Evolutionary conservation across 495 filamentous ascomycete genomes (phyloP).

Genomic region (Oleoguttula mirabilis): DNA sequence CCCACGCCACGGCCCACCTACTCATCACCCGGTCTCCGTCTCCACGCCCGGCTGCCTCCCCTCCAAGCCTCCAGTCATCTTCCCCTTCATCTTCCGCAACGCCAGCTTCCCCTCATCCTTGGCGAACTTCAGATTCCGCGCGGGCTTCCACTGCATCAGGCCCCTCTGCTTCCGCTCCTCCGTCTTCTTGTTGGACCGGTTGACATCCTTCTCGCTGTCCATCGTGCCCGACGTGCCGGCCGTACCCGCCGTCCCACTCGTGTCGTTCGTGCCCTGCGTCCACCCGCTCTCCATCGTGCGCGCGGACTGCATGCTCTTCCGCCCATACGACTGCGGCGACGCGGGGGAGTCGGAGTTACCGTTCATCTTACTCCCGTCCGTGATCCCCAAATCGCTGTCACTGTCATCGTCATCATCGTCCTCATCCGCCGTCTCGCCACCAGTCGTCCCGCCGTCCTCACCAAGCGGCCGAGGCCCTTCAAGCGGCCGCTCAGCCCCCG

Average conservation of each 20-base stretch:
- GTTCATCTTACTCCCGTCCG: constrained; percentile 31
- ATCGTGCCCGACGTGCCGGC: neutral
- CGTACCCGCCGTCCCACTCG: constrained; percentile 1
- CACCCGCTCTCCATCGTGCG: constrained; percentile 14
- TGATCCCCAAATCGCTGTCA: constrained; percentile 35
- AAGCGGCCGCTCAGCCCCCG: constrained; percentile 42
- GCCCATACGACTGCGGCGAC: too few species aligned
- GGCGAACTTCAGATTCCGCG: constrained; percentile 56
- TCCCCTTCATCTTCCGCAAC: constrained; percentile 40
- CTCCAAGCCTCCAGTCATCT: constrained; percentile 41
- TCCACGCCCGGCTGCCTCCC: constrained; percentile 60
- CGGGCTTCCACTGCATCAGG: constrained; percentile 66
- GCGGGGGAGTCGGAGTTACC: constrained; percentile 8
- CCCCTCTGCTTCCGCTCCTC: constrained; percentile 59
- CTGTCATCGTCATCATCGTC: constrained; percentile 32
- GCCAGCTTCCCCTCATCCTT: constrained; percentile 58
- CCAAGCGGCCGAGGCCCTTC: too few species aligned
- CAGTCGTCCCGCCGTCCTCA: constrained; percentile 30
- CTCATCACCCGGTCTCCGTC: constrained; percentile 33
- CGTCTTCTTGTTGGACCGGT: constrained; percentile 46
- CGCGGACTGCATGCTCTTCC: constrained; percentile 12
- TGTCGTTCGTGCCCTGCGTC: constrained; percentile 12
- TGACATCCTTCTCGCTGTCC: constrained; percentile 14
- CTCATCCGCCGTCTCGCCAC: constrained; percentile 27
- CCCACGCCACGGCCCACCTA: neutral